Base-by-base conservation (phyloP, 1,284 basidiomycete species). In the Gymnopus androsaceus region DNA sequence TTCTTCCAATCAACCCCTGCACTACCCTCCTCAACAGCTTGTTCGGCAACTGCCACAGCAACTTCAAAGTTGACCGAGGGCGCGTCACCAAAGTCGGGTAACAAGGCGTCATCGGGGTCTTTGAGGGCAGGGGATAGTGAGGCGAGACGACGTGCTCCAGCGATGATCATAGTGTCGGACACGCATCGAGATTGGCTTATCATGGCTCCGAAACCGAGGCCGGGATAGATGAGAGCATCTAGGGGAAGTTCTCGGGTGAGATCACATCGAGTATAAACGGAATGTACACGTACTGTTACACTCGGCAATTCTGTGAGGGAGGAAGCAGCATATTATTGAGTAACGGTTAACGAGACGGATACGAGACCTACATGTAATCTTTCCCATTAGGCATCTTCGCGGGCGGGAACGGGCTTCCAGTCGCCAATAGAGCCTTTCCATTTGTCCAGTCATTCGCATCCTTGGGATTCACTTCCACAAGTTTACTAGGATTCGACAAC, bases 161-260 rank as follows among this genome's bases (percentile, higher is more conserved):
- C 86, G 64, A 87, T 83, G 68, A 88, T 81, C 88, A 90, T 90
- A 14, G 76, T 80, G 65, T 90, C 86, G 4, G 87, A 87, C 63
- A 94, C 78, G 4, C 72, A 72, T 11, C 81, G 75, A 3, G 88
- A 83, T 61, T 84, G 74, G 9, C 84, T 74, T 21, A 90, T 72
- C 60, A 93, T 83, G 36, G 82, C 75, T 36, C 90, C 91, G 55
- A 90, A 83, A 8, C 90, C 90, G 33, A 93, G 79, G 23, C 88
- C 90, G 2, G 90, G 90, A 69, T 90, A 92, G 47, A 92, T 86
- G 27, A 92, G 74, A 0, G 90, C 90, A 65, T 93, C 81, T 83
- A 55, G 11, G 14, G 36, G 21, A 19, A 33, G 30, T 15, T 19
- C 7, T 36, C 27, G 1, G 40, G 4, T 31, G 21, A 27, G 25